phyloP scores from a whole-genome alignment of 441 rosid species.

The Croton laevigatus region DNA sequence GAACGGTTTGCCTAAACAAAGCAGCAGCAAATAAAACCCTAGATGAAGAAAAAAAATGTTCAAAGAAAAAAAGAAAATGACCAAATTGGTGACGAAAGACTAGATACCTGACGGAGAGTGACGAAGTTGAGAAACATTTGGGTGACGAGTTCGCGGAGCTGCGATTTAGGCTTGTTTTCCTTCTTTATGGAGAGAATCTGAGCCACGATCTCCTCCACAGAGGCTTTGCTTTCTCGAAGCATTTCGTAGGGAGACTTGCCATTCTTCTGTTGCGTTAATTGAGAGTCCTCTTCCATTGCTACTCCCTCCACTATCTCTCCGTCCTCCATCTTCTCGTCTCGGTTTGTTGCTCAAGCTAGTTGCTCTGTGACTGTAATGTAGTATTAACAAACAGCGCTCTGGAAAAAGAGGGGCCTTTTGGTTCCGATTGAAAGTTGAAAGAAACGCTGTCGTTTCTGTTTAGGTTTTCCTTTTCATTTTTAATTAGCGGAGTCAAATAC shows the following conservation, averaged over 20 bases:
- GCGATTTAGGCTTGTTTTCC: conserved; percentile 51
- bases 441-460: not conserved
- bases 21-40: conserved; percentile 4
- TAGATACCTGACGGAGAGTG: conserved; percentile 73
- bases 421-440: no score
- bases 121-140: conserved; percentile 81
- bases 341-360: not conserved
- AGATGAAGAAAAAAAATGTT: not conserved
- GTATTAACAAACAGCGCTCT: no score
- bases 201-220: conserved; percentile 62
- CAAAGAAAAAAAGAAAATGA: not conserved
- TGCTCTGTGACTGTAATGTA: not conserved
- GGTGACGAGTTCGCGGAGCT: conserved; percentile 65
- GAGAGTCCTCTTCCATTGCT: conserved; percentile 41
- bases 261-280: conserved; percentile 23
- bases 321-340: conserved; percentile 39
- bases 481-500: no score
- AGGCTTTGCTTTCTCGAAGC: conserved; percentile 61
- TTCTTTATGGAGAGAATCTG: conserved; percentile 57
- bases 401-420: not conserved
- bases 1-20: conserved; percentile 60
- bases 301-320: conserved; percentile 78
- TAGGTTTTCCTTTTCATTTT: no score
- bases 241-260: conserved; percentile 50
- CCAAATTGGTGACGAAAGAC: not conserved